Conservation (phyloP, 1,284 basidiomycete species). For the Veloboletus limbatus region DNA sequence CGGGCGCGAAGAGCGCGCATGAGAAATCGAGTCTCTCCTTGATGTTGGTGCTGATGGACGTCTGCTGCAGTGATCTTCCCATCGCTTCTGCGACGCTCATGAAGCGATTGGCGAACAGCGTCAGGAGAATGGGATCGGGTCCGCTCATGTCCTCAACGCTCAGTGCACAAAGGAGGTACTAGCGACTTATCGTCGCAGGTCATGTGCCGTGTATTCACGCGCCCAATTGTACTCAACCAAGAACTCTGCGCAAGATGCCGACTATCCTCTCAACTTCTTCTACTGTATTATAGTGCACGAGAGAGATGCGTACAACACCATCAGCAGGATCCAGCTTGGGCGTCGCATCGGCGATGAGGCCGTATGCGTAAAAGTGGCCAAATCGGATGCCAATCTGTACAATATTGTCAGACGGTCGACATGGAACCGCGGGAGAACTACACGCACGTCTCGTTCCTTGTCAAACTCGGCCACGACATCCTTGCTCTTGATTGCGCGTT, state of each 20-base stretch:
- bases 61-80: constrained; percentile 87
- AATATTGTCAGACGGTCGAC: background rate
- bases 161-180: too few relatives aligned
- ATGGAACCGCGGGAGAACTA: constrained; percentile 1
- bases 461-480: constrained; percentile 67
- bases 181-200: too few relatives aligned
- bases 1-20: constrained; percentile 87
- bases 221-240: constrained; percentile 16
- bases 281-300: constrained; percentile 81
- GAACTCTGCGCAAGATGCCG: constrained; percentile 47
- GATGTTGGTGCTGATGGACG: constrained; percentile 88
- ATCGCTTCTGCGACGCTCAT: constrained; percentile 93
- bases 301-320: constrained; percentile 69
- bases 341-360: constrained; percentile 49
- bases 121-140: constrained; percentile 85
- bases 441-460: constrained; percentile 55
- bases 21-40: constrained; percentile 89
- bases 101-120: constrained; percentile 89
- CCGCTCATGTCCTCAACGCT: constrained; percentile 18
- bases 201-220: constrained; percentile 4
- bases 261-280: constrained; percentile 64
- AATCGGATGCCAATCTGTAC: constrained; percentile 70
- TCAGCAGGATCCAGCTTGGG: constrained; percentile 60
- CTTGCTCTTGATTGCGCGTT: constrained; percentile 51
- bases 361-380: constrained; percentile 79